Conservation (phyloP, 2,329 filamentous ascomycete species). For the Fusarium gaditjirri region DNA sequence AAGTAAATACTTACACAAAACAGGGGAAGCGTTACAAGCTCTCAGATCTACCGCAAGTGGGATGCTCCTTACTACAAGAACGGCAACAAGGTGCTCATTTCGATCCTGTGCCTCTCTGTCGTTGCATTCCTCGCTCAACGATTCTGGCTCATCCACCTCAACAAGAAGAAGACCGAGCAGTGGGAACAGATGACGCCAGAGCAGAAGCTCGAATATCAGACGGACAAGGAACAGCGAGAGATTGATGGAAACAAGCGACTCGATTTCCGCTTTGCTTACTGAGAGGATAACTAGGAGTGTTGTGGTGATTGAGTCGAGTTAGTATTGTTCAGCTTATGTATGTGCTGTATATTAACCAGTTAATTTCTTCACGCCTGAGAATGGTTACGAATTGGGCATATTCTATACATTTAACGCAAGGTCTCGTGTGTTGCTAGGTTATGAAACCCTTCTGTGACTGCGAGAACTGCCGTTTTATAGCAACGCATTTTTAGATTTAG, state of each 20-base stretch:
- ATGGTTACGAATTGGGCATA: not conserved
- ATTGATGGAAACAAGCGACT: conserved; percentile 61
- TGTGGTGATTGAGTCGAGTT: not conserved
- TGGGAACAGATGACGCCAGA: conserved; percentile 60
- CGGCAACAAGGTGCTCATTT: conserved; percentile 68
- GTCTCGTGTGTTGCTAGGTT: not conserved
- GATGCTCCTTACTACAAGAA: conserved; percentile 67
- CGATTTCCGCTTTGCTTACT: conserved; percentile 62
- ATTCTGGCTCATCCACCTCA: conserved; percentile 55
- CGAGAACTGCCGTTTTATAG: not conserved
- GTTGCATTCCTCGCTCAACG: conserved; percentile 62
- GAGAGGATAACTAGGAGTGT: not conserved
- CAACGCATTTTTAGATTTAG: not conserved
- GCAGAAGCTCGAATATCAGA: conserved; percentile 58
- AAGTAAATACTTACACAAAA: not conserved
- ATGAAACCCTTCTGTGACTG: not conserved
- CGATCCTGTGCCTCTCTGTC: conserved; percentile 60
- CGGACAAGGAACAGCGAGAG: conserved; percentile 55
- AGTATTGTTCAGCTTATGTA: not conserved
- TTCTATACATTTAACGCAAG: not conserved
- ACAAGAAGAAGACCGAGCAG: conserved; percentile 58
- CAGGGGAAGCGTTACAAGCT: conserved; percentile 53
- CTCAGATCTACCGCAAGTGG: conserved; percentile 61
- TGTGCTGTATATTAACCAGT: not conserved
- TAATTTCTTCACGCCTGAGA: not conserved